Percentiles rank a stretch among this genome's conserved stretches.
phyloP scores from a whole-genome alignment of 352 stramenopile species.

The Pythium sukuiense region DNA sequence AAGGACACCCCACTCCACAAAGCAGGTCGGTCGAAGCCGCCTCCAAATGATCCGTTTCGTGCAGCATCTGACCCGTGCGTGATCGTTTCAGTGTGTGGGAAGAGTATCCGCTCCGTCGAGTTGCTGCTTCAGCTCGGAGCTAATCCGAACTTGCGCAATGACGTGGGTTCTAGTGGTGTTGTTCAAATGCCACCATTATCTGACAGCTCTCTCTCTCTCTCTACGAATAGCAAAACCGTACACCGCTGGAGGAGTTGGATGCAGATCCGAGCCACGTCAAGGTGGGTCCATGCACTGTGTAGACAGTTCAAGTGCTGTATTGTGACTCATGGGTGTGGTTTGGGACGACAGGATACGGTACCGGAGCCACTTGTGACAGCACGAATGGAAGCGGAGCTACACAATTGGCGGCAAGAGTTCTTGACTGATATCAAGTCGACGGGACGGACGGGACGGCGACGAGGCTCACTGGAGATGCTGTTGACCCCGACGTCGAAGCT shows the following conservation, averaged over 20 bases:
- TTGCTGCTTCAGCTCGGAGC: conserved; percentile 62
- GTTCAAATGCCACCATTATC: background rate
- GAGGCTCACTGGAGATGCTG: conserved; percentile 13
- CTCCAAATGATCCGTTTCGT: background rate
- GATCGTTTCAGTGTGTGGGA: conserved; percentile 29
- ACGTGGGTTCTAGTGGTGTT: conserved; percentile 33
- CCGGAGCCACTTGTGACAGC: conserved; percentile 28
- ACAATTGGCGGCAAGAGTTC: conserved; percentile 26
- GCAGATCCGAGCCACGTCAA: conserved; percentile 26
- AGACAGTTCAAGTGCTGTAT: too few relatives aligned
- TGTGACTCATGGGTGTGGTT: background rate
- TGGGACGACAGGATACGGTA: conserved; percentile 17
- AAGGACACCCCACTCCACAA: conserved; percentile 80
- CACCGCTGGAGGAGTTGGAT: conserved; percentile 64
- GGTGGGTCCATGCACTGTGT: conserved; percentile 23
- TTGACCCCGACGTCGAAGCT: conserved; percentile 11
- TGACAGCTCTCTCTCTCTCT: background rate
- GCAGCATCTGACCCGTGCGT: background rate
- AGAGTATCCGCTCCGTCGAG: conserved; percentile 57
- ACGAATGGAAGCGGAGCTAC: conserved; percentile 27
- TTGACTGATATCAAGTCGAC: conserved; percentile 24
- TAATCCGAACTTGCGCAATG: conserved; percentile 58
- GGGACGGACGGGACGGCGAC: background rate
- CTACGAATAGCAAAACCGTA: conserved; percentile 55
- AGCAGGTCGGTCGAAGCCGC: conserved; percentile 41